These are phyloP conservation scores for Haematococcus lacustris DNA, from an alignment of 139 green algal species.

Conservation along the genomic window DNA sequence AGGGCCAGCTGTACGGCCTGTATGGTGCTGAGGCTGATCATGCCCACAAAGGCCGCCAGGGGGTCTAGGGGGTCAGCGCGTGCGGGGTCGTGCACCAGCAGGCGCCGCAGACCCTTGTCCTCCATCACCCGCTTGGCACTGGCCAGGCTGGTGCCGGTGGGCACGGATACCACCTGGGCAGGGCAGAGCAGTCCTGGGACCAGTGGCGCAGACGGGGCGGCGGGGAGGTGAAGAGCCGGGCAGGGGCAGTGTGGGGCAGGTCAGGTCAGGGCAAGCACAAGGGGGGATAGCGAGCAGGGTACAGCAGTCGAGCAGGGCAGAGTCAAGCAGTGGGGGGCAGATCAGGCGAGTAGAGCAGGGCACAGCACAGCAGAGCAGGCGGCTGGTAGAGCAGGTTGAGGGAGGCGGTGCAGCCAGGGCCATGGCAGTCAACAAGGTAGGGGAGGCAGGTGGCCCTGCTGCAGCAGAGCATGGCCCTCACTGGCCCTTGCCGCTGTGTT, in stretches of 20 bases:
- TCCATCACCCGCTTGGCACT: slow-evolving; percentile 8
- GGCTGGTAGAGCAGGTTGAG: too few species aligned
- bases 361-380: too few species aligned
- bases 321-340: neutral
- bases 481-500: too few species aligned
- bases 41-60: slow-evolving; percentile 24
- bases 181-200: neutral
- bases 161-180: neutral
- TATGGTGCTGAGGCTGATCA: too few species aligned
- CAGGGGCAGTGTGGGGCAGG: neutral
- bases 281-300: too few species aligned
- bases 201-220: neutral
- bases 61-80: neutral
- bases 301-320: too few species aligned
- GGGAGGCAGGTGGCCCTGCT: too few species aligned
- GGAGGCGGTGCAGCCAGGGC: too few species aligned
- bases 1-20: too few species aligned
- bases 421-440: too few species aligned
- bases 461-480: too few species aligned
- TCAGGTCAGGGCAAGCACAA: too few species aligned
- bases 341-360: neutral
- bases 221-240: neutral
- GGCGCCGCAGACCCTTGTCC: slow-evolving; percentile 16
- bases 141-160: neutral
- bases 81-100: slow-evolving; percentile 21